A percentile compares a stretch with the other conserved stretches of the same genome.
phyloP scores from a whole-genome alignment of 73 alveolate species.

The Uronychia setigera region DNA sequence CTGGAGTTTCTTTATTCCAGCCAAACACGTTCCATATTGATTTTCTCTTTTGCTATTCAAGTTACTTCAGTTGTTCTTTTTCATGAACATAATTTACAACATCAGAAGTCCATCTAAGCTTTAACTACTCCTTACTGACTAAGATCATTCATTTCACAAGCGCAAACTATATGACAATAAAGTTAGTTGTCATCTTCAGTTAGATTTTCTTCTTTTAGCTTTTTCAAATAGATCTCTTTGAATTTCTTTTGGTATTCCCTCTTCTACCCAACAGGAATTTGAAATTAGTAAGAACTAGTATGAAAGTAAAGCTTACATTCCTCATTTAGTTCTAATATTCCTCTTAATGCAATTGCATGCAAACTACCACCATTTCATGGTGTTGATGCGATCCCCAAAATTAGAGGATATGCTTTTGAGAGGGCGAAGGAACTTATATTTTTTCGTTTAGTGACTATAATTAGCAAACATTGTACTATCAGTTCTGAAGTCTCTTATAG shows the following conservation, averaged over 20 bases:
- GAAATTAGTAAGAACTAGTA: neutral
- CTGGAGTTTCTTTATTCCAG: constrained; percentile 16
- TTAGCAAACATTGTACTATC: constrained; percentile 27
- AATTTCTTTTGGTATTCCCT: neutral
- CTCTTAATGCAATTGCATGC: constrained; percentile 7
- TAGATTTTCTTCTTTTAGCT: neutral
- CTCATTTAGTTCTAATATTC: constrained; percentile 9
- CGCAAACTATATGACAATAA: neutral
- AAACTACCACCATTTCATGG: neutral
- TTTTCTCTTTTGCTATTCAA: neutral
- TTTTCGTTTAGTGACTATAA: constrained; percentile 50
- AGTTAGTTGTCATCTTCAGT: neutral
- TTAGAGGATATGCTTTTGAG: too few species aligned
- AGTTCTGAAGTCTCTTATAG: constrained; percentile 22
- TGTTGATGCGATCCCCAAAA: too few species aligned
- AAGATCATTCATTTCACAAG: neutral
- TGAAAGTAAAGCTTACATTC: neutral
- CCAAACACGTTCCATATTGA: constrained; percentile 26
- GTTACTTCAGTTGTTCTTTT: neutral
- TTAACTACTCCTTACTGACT: neutral
- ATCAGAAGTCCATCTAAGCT: neutral
- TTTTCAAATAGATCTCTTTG: neutral
- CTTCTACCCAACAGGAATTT: neutral
- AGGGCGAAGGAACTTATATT: constrained; percentile 54
- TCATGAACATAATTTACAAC: constrained; percentile 14